phyloP scores from a whole-genome alignment of 2,329 filamentous ascomycete genomes.

The Chaetomiaceae sp. region DNA sequence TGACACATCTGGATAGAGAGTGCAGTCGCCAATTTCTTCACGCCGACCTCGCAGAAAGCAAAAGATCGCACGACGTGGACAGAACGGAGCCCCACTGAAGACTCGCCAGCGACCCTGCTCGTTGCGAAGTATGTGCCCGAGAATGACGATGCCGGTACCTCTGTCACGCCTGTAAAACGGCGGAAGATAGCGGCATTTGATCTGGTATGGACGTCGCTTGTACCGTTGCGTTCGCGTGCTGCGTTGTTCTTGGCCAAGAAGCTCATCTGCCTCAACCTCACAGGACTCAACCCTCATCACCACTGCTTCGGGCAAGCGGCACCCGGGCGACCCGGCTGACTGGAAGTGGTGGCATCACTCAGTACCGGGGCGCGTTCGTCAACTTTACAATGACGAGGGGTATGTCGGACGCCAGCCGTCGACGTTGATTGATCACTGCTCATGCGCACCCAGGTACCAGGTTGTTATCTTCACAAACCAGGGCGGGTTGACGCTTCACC shows the following conservation, averaged over 20 bases:
- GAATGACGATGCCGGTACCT: conserved; percentile 12
- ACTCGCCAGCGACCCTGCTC: conserved; percentile 57
- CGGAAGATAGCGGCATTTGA: conserved; percentile 69
- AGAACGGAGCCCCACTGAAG: conserved; percentile 52
- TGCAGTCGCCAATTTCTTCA: conserved; percentile 82
- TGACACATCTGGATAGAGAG: conserved; percentile 43
- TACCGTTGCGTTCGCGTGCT: not conserved
- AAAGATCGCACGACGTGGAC: conserved; percentile 71
- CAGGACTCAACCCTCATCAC: conserved; percentile 84
- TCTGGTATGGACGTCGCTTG: conserved; percentile 39
- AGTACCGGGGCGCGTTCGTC: conserved; percentile 63
- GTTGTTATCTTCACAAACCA: conserved; percentile 87
- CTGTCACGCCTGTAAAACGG: conserved; percentile 34
- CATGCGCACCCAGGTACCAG: conserved; percentile 52
- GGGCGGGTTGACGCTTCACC: conserved; percentile 70
- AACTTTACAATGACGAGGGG: conserved; percentile 64
- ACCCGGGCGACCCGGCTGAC: conserved; percentile 64
- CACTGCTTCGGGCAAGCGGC: conserved; percentile 75
- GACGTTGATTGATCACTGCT: not conserved
- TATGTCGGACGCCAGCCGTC: conserved; percentile 31
- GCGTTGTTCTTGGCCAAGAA: not conserved
- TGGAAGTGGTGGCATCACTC: conserved; percentile 90
- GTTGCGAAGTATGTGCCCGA: conserved; percentile 64
- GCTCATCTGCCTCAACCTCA: conserved; percentile 29
- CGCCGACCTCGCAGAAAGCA: conserved; percentile 75